Evolutionary conservation across 257 asterid species (phyloP).

Genomic region (Solanum ossicruentum): DNA sequence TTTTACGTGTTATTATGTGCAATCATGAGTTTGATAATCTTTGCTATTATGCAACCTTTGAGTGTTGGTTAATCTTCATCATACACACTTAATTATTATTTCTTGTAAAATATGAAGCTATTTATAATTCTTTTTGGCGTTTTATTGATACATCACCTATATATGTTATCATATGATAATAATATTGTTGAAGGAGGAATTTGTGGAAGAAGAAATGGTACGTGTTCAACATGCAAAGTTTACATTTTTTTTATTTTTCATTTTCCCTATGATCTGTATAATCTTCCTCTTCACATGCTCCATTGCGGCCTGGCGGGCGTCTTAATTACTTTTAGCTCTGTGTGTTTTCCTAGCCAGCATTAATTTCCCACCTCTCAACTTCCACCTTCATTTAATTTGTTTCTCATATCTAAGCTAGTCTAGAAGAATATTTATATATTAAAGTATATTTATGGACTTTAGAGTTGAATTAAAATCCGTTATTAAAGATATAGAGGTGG

Average conservation of each 20-base stretch:
- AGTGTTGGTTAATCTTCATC: background rate
- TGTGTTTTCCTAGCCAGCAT: background rate
- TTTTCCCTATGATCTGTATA: background rate
- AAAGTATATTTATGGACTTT: background rate
- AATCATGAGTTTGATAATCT: background rate
- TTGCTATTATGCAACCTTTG: background rate
- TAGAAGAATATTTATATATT: background rate
- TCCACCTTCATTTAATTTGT: background rate
- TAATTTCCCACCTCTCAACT: background rate
- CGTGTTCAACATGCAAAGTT: slow-evolving; percentile 29
- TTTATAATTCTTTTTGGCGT: background rate
- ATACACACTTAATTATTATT: background rate
- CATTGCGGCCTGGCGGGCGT: background rate
- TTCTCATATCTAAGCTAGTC: background rate
- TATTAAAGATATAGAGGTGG: background rate
- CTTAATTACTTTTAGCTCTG: background rate
- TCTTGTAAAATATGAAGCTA: background rate
- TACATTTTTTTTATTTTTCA: background rate
- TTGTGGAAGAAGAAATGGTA: slow-evolving; percentile 3
- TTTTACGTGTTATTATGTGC: background rate
- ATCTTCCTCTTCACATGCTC: slow-evolving; percentile 15
- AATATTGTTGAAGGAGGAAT: background rate
- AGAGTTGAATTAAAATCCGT: background rate
- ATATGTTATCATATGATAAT: background rate
- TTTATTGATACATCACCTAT: background rate